phyloP scores from a whole-genome alignment of 73 alveolate species.

The Tetrahymena malaccensis region DNA sequence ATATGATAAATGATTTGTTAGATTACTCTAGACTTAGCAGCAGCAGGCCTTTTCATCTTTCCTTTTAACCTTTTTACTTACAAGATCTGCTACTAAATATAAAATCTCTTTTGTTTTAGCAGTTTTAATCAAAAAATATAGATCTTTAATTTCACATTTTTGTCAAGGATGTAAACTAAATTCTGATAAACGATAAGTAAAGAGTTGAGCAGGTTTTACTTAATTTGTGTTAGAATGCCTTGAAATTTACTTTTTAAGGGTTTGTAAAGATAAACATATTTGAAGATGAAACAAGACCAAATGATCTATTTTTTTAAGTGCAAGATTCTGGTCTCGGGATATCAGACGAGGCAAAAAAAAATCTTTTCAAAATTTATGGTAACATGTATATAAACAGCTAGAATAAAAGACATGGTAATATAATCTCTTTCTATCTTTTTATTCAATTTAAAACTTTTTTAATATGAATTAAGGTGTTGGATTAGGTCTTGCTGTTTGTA shows the following conservation, averaged over 20 bases:
- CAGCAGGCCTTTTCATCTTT: not conserved
- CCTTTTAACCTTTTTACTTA: not conserved
- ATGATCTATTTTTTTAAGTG: not conserved
- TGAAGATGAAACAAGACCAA: not conserved
- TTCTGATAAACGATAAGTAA: not conserved
- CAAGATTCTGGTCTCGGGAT: not conserved
- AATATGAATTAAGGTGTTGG: not conserved
- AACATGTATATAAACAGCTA: not conserved
- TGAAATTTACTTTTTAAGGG: not conserved
- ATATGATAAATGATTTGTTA: not conserved
- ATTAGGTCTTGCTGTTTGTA: not conserved
- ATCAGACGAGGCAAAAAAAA: not conserved
- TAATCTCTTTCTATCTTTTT: not conserved
- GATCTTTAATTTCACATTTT: not conserved
- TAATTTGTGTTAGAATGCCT: not conserved
- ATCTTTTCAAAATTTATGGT: not conserved
- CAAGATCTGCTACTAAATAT: not conserved
- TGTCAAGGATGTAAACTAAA: not conserved
- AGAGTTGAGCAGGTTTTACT: not conserved
- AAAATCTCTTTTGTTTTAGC: not conserved
- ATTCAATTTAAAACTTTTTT: no score
- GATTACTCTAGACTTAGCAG: not conserved
- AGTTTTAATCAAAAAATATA: not conserved
- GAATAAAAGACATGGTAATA: not conserved
- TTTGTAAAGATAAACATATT: not conserved